Evolutionary conservation across 257 asterid species (phyloP).

Genomic region (Hygrophila difformis): DNA sequence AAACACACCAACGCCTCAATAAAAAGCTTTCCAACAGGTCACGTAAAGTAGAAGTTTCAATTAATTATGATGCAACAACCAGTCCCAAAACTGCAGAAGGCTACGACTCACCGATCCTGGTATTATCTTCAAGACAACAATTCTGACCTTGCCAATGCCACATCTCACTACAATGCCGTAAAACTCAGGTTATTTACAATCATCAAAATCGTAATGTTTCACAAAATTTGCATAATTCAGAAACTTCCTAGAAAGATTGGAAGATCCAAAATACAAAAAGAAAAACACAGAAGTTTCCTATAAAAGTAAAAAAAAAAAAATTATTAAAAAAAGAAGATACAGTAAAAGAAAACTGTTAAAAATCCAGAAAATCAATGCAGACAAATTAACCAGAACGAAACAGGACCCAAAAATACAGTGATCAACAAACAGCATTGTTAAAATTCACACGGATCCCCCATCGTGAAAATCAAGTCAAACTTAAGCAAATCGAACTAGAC

Average conservation of each 20-base stretch:
- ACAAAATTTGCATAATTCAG: slow-evolving; percentile 10
- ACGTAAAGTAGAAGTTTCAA: background rate
- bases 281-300: slow-evolving; percentile 12
- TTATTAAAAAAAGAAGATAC: too few species aligned
- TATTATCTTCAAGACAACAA: slow-evolving; percentile 38
- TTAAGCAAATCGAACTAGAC: too few species aligned
- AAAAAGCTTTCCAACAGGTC: background rate
- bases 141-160: slow-evolving; percentile 68
- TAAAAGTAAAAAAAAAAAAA: slow-evolving; percentile 2
- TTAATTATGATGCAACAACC: background rate
- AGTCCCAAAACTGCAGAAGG: slow-evolving; percentile 8
- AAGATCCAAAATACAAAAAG: background rate
- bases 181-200: background rate
- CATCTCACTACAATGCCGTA: slow-evolving; percentile 31
- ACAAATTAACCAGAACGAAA: too few species aligned
- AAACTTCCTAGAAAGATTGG: background rate
- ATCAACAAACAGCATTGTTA: too few species aligned
- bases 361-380: background rate
- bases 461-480: too few species aligned
- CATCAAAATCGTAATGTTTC: too few species aligned
- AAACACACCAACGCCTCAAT: slow-evolving; percentile 14
- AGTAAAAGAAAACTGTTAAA: background rate
- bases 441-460: too few species aligned
- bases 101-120: slow-evolving; percentile 40
- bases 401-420: too few species aligned